phyloP scores from a whole-genome alignment of 2,329 filamentous ascomycete species.

The Colletotrichum horii region DNA sequence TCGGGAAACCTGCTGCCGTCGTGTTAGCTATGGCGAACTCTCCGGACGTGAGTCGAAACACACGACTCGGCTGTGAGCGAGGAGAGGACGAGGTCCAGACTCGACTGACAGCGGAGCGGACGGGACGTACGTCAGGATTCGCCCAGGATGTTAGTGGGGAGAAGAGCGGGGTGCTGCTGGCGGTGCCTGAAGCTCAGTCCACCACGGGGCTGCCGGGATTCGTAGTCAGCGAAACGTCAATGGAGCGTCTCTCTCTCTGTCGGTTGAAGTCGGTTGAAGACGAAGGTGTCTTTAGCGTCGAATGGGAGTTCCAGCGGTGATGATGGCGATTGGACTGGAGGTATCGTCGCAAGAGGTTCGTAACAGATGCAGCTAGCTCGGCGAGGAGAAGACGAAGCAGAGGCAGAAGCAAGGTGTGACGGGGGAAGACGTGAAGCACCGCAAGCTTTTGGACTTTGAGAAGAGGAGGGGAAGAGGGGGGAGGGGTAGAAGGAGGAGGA shows the following conservation, averaged over 20 bases:
- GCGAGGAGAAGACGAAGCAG: background rate
- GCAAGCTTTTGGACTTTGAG: background rate
- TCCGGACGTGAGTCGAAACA: background rate
- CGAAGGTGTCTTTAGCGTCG: background rate
- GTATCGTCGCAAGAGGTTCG: background rate
- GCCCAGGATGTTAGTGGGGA: slow-evolving; percentile 17
- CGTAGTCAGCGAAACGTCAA: background rate
- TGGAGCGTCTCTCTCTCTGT: background rate
- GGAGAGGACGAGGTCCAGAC: slow-evolving; percentile 7
- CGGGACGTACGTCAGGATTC: slow-evolving; percentile 9
- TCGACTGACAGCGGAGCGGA: slow-evolving; percentile 4
- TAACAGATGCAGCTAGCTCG: background rate
- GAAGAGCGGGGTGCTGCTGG: slow-evolving; percentile 11
- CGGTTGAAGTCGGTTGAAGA: background rate
- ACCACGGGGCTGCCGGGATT: slow-evolving; percentile 5
- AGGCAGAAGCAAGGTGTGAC: background rate
- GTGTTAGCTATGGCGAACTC: background rate
- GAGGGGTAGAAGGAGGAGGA: background rate
- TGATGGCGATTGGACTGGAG: background rate
- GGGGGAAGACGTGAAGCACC: background rate
- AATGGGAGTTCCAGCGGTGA: background rate
- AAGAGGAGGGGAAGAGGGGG: background rate
- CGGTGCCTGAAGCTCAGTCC: slow-evolving; percentile 19
- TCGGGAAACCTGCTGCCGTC: background rate
- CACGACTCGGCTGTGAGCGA: background rate